These are phyloP conservation scores for Xylaria sp. DNA, from an alignment of 2,329 filamentous ascomycete species.

Conservation along the genomic window DNA sequence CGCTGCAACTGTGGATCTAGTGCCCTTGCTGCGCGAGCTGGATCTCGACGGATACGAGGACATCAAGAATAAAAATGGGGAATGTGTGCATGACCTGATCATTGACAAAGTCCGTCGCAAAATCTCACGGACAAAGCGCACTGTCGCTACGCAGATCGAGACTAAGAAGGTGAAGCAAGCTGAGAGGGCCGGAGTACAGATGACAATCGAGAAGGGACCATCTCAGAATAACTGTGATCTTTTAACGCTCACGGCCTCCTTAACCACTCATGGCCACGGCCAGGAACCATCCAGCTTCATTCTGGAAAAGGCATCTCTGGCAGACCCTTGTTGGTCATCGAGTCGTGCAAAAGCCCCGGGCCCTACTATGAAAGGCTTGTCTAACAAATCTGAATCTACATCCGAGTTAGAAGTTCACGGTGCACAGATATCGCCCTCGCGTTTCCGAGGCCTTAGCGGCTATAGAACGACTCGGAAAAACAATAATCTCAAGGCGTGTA, in stretches of 20 bases:
- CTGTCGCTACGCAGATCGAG: neutral
- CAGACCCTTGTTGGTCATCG: neutral
- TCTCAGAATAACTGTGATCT: neutral
- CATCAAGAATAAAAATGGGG: neutral
- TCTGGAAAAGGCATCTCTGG: neutral
- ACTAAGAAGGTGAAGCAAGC: neutral
- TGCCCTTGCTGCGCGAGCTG: slow-evolving; percentile 13
- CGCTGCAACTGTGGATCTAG: slow-evolving; percentile 13
- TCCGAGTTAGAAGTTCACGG: neutral
- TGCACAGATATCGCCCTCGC: too few species aligned
- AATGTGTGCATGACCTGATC: slow-evolving; percentile 25
- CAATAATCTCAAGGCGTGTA: neutral
- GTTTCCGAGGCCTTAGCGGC: neutral
- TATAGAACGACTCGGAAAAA: neutral
- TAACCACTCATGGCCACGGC: neutral
- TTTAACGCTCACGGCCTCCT: neutral
- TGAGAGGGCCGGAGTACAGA: too few species aligned
- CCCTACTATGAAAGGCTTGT: neutral
- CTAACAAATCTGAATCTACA: neutral
- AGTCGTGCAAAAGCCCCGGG: neutral
- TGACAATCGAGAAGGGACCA: neutral
- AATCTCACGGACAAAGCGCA: neutral
- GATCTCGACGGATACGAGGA: slow-evolving; percentile 31
- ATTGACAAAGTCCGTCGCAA: slow-evolving; percentile 24
- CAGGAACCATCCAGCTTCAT: too few species aligned